These are phyloP conservation scores for Waltergamsia citrina DNA, from an alignment of 2,329 filamentous ascomycete species.

Conservation along the genomic window DNA sequence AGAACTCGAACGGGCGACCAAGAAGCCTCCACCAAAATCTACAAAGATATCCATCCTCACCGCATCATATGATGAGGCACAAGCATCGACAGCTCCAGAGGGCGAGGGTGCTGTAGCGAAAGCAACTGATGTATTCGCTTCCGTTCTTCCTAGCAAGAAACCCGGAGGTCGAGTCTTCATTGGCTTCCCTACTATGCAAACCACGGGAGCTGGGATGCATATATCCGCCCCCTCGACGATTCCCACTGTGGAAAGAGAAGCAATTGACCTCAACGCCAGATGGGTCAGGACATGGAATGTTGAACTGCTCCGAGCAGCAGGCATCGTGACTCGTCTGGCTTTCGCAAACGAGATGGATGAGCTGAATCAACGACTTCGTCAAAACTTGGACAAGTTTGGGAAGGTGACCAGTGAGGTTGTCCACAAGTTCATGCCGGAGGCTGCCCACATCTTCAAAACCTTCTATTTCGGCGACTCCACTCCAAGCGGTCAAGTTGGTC, in stretches of 20 bases:
- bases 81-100: constrained; percentile 49
- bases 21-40: constrained; percentile 86
- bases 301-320: constrained; percentile 83
- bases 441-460: constrained; percentile 74
- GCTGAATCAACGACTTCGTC: constrained; percentile 51
- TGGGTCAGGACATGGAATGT: constrained; percentile 95
- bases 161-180: constrained; percentile 85
- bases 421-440: constrained; percentile 61
- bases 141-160: constrained; percentile 80
- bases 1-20: constrained; percentile 90
- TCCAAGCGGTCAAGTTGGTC: constrained; percentile 72
- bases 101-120: constrained; percentile 37
- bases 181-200: constrained; percentile 94
- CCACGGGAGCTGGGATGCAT: constrained; percentile 86
- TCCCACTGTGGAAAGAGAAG: constrained; percentile 92
- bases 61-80: constrained; percentile 76
- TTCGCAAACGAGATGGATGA: constrained; percentile 82
- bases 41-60: constrained; percentile 84
- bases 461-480: constrained; percentile 88
- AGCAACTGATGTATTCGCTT: constrained; percentile 73
- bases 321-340: constrained; percentile 80
- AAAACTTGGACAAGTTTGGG: constrained; percentile 29
- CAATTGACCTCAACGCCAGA: constrained; percentile 90
- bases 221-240: constrained; percentile 95
- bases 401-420: constrained; percentile 56